These are phyloP conservation scores for Aspergillus aculeatinus DNA, from an alignment of 2,329 filamentous ascomycete species.

Conservation along the genomic window DNA sequence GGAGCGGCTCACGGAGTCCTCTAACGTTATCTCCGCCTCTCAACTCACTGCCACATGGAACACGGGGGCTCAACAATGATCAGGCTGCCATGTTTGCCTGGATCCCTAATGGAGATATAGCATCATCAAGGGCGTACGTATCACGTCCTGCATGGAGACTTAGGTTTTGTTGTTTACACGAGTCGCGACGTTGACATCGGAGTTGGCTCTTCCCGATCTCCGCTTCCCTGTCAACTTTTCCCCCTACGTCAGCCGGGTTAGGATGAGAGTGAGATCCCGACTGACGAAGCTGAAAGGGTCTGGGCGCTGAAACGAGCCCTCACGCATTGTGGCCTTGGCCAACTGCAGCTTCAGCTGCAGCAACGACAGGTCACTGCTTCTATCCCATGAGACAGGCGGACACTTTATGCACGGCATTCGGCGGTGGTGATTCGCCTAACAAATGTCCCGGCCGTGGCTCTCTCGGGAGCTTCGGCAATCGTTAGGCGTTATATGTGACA, in stretches of 20 bases:
- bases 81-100: not conserved
- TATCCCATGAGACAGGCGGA: not conserved
- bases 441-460: not conserved
- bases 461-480: constrained; percentile 3
- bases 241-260: not conserved
- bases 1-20: too few species aligned
- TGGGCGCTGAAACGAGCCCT: not conserved
- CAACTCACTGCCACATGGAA: not conserved
- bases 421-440: not conserved
- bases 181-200: not conserved
- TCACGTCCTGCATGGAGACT: too few species aligned
- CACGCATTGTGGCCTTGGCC: not conserved
- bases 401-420: not conserved
- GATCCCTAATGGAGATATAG: not conserved
- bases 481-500: not conserved
- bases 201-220: not conserved
- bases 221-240: not conserved
- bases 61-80: not conserved
- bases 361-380: not conserved
- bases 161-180: too few species aligned
- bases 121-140: not conserved
- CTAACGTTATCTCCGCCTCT: not conserved
- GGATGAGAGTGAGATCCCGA: not conserved
- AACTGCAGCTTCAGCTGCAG: not conserved
- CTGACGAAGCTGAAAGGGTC: not conserved